phyloP scores from a whole-genome alignment of 2,329 filamentous ascomycete species.

The Metarhizium robertsii region DNA sequence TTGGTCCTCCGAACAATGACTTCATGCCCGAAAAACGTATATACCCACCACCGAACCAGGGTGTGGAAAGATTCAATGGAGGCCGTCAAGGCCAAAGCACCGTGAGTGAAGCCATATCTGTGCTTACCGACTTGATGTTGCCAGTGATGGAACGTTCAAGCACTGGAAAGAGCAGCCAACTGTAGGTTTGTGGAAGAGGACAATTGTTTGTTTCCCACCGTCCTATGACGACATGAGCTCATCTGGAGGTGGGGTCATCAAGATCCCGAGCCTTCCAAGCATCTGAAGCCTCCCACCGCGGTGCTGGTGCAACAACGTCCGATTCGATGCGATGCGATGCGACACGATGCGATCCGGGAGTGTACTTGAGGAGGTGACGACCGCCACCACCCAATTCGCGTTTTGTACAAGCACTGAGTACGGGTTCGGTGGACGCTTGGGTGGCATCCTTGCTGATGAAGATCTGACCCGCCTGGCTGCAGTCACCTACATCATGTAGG shows the following conservation, averaged over 20 bases:
- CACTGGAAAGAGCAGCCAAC: not conserved
- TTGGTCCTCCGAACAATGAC: not conserved
- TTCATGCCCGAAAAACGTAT: not conserved
- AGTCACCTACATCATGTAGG: slow-evolving; percentile 1
- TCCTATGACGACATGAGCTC: not conserved
- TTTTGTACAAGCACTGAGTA: not conserved
- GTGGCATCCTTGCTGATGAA: slow-evolving; percentile 1
- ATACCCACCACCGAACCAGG: not conserved
- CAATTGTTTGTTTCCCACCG: not conserved
- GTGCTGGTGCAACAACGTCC: not conserved
- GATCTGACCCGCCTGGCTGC: slow-evolving; percentile 8
- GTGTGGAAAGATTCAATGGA: too few relatives aligned
- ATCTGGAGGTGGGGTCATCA: not conserved
- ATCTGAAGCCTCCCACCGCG: not conserved
- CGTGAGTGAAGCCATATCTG: not conserved
- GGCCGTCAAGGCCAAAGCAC: not conserved
- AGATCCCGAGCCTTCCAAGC: not conserved
- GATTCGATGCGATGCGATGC: slow-evolving; percentile 4
- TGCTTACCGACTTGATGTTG: not conserved
- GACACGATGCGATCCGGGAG: slow-evolving; percentile 4
- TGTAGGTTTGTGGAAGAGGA: not conserved
- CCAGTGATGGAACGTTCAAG: not conserved
- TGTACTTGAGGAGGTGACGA: not conserved
- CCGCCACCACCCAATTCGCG: not conserved
- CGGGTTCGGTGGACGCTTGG: not conserved